Base-by-base conservation (phyloP, 345 rosid genomes). In the Syzygium aqueum region DNA sequence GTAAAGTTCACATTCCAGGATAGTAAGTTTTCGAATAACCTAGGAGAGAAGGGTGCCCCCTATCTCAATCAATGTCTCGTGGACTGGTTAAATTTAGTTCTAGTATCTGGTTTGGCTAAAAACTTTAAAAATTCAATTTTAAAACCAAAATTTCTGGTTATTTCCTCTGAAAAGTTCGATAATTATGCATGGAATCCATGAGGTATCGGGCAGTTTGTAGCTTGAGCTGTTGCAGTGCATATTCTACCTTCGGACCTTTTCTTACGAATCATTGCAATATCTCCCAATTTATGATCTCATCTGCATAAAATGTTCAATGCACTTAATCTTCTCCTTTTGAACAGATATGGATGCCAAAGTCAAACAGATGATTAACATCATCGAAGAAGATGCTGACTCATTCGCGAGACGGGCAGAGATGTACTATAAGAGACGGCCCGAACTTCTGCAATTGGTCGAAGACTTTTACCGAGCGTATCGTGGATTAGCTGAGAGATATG, bases 381-480 rank as follows among this genome's bases (percentile, higher is more conserved):
- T 96, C 59, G 99, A 96, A 92, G 98, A 96, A 92, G 99, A 98
- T 92, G 99, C 99, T 52, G 99, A 98, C 90, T 96, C 99, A n/a
- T 98, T 98, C 87, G 99, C 99, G 46, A 95, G 96, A 90, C 93
- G 98, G 91, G 99, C 99, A 43, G 99, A 98, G 87, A 96, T 98
- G 99, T 98, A 96, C 89, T 98, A 96, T 87, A 96, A 94, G 94
- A 94, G 96, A 91, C 96, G 99, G 54, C 99, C 99, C 21, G 99
- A 98, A 89, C 96, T 98, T 87, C 94, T 98, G 97, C 94, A 96
- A 89, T 84, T 96, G 93, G 99, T 96, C 2, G 99, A 98, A 92
- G 99, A 98, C 91, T 98, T 98, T 90, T 98, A 98, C 91, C 92
- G 99, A 90, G 98, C 96, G 6, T 98, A 98, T 85, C 98, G 99